A percentile compares a stretch with the other conserved stretches of the same genome.
phyloP scores from a whole-genome alignment of 306 rosid species.

The Quillaja saponaria region DNA sequence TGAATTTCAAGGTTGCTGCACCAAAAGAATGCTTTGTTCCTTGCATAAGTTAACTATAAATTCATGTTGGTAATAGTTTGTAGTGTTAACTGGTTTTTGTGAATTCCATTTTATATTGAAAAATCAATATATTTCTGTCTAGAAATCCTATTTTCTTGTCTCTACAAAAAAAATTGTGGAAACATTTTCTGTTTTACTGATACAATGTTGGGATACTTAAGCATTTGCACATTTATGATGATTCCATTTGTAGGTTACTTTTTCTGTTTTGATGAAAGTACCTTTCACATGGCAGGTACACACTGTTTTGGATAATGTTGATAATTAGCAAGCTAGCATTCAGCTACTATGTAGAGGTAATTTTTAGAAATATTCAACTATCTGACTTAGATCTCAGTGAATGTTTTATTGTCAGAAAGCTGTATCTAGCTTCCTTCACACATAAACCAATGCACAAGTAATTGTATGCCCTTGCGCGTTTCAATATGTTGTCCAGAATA shows the following conservation, averaged over 20 bases:
- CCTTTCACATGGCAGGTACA: constrained; percentile 63
- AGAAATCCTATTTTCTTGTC: too few species aligned
- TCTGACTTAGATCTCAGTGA: not conserved
- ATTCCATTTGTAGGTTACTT: constrained; percentile 21
- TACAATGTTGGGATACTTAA: too few species aligned
- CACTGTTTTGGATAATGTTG: constrained; percentile 89
- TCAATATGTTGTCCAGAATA: not conserved
- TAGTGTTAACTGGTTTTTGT: too few species aligned
- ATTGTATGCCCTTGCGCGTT: not conserved
- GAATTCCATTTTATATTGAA: too few species aligned
- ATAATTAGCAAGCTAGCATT: constrained; percentile 90
- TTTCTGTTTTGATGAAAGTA: constrained; percentile 16
- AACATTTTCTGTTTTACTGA: too few species aligned
- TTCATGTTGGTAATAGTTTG: too few species aligned
- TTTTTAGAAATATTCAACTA: not conserved
- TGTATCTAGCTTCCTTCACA: not conserved
- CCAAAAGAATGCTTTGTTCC: too few species aligned
- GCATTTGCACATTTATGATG: too few species aligned
- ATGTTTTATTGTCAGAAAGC: not conserved
- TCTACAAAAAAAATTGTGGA: too few species aligned
- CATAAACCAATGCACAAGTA: not conserved
- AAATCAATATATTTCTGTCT: too few species aligned
- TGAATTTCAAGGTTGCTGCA: too few species aligned
- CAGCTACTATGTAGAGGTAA: constrained; percentile 98
- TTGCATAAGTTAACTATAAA: too few species aligned